These are phyloP conservation scores for Aspergillus thermomutatus DNA, from an alignment of 2,329 filamentous ascomycete genomes.

Conservation along the genomic window DNA sequence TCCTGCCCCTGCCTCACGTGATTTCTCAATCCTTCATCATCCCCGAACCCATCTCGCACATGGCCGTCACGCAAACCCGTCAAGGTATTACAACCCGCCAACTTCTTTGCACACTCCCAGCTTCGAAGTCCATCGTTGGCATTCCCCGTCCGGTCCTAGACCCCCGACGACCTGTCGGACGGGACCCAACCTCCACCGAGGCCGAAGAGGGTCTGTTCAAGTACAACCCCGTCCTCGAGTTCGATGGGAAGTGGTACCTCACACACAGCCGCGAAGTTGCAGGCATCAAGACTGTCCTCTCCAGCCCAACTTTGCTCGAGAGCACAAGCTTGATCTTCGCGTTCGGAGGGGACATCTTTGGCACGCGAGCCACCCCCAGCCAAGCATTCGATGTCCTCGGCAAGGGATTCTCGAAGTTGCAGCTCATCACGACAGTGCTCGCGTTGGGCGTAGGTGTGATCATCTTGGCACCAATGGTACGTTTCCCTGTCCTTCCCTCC, in stretches of 20 bases:
- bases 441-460: slow-evolving; percentile 74
- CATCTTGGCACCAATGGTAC: slow-evolving; percentile 80
- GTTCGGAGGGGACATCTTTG: slow-evolving; percentile 82
- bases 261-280: slow-evolving; percentile 80
- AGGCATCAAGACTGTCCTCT: slow-evolving; percentile 69
- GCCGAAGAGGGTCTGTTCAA: slow-evolving; percentile 75
- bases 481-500: slow-evolving; percentile 27
- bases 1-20: slow-evolving; percentile 65
- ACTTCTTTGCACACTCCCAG: slow-evolving; percentile 73
- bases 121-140: slow-evolving; percentile 69
- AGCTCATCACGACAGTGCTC: slow-evolving; percentile 77
- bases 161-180: slow-evolving; percentile 77
- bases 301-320: slow-evolving; percentile 76
- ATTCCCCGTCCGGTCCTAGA: slow-evolving; percentile 78
- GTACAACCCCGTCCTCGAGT: slow-evolving; percentile 74
- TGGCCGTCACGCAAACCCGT: slow-evolving; percentile 81
- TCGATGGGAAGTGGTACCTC: slow-evolving; percentile 76
- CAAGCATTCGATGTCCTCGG: slow-evolving; percentile 88
- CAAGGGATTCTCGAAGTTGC: slow-evolving; percentile 88
- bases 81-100: slow-evolving; percentile 88
- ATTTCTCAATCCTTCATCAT: slow-evolving; percentile 79
- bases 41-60: slow-evolving; percentile 70
- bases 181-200: slow-evolving; percentile 77
- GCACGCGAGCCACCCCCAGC: slow-evolving; percentile 81
- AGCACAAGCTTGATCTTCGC: slow-evolving; percentile 89